A percentile compares a stretch with the other conserved stretches of the same genome.
Conservation (phyloP, 345 rosid species). For the Brassica nigra region DNA sequence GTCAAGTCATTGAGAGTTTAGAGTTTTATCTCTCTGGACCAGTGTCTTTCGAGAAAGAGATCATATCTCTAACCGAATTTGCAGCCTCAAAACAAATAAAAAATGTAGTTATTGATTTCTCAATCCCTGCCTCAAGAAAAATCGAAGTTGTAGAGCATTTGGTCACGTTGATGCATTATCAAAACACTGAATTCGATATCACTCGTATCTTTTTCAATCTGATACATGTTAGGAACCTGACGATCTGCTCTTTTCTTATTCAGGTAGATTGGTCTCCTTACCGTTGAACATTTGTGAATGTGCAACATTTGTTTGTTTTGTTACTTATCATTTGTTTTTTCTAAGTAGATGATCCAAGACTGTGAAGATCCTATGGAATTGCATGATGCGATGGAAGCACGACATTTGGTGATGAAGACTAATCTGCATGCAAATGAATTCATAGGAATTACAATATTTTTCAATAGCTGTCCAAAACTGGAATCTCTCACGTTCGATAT, state of each 20-base stretch:
- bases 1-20: not conserved
- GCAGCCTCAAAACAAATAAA: constrained; percentile 3
- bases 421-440: constrained; percentile 41
- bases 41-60: not conserved
- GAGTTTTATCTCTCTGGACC: constrained; percentile 13
- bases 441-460: constrained; percentile 49
- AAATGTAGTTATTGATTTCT: constrained; percentile 22
- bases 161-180: not conserved
- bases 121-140: not conserved
- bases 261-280: constrained; percentile 9
- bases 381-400: constrained; percentile 32
- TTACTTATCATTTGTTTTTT: not conserved
- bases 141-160: not conserved
- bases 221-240: not conserved
- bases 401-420: constrained; percentile 46
- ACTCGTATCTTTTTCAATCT: constrained; percentile 13
- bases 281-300: not conserved
- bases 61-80: constrained; percentile 16
- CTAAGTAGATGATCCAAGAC: constrained; percentile 35
- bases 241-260: constrained; percentile 11
- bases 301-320: not conserved
- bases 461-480: constrained; percentile 40
- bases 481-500: constrained; percentile 46
- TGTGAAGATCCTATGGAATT: constrained; percentile 38
- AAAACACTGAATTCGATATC: not conserved